Conservation (phyloP, 257 asterid genomes). For the Echium plantagineum region DNA sequence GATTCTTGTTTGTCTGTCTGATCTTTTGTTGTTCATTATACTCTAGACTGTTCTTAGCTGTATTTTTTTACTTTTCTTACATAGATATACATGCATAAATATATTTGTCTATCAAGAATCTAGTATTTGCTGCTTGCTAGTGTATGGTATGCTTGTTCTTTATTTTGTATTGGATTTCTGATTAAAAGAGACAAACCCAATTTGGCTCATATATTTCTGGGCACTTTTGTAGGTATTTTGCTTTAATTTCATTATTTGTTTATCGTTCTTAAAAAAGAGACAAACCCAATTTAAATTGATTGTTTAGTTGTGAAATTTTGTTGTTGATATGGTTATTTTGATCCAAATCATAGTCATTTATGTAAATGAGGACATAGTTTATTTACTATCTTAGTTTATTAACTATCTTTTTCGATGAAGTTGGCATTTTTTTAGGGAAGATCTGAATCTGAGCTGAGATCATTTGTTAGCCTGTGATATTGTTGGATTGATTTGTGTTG, state of each 20-base stretch:
- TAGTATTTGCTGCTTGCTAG: neutral
- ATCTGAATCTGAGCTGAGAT: neutral
- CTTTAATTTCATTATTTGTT: neutral
- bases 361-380: too few species aligned
- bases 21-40: too few species aligned
- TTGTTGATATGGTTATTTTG: too few species aligned
- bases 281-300: too few species aligned
- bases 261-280: too few species aligned
- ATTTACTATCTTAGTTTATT: too few species aligned
- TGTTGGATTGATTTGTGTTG: neutral
- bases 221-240: neutral
- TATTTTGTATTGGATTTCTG: neutral
- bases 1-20: too few species aligned
- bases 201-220: neutral
- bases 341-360: too few species aligned
- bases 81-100: neutral
- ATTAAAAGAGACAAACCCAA: neutral
- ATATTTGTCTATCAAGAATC: neutral
- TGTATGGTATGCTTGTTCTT: neutral
- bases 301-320: too few species aligned
- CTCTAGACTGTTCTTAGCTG: neutral
- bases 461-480: neutral
- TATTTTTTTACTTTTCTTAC: neutral
- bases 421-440: neutral
- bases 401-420: too few species aligned